phyloP scores from a whole-genome alignment of 2,329 filamentous ascomycete genomes.

The Macroventuria anomochaeta region DNA sequence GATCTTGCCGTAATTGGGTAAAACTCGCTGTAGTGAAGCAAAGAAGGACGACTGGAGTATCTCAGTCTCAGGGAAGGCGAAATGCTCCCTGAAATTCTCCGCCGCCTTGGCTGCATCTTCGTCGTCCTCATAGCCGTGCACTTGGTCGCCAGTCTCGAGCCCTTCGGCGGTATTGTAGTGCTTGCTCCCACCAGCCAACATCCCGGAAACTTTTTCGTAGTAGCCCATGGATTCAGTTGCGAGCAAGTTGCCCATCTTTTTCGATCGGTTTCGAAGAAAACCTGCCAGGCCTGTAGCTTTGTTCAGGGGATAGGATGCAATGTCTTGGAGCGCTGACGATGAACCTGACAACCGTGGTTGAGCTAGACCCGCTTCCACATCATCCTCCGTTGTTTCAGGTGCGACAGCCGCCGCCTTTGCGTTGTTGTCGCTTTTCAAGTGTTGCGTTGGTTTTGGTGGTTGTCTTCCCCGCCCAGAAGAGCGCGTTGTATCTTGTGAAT shows the following conservation, averaged over 20 bases:
- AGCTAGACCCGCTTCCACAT: constrained; percentile 34
- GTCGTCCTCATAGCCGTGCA: constrained; percentile 63
- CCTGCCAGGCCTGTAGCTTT: constrained; percentile 82
- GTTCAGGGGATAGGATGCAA: constrained; percentile 80
- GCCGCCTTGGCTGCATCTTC: constrained; percentile 61
- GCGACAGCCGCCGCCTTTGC: constrained; percentile 4
- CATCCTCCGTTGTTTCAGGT: constrained; percentile 17
- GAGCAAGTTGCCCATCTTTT: constrained; percentile 80
- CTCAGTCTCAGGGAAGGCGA: constrained; percentile 84
- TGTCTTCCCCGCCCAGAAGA: constrained; percentile 35
- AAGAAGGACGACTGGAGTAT: constrained; percentile 89
- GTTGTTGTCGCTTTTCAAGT: constrained; percentile 21
- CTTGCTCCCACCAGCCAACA: constrained; percentile 90
- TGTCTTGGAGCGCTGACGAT: constrained; percentile 63
- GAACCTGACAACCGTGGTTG: constrained; percentile 48
- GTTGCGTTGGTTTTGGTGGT: constrained; percentile 20
- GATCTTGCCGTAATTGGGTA: constrained; percentile 94
- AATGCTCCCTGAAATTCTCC: constrained; percentile 83
- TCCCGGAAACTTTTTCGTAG: constrained; percentile 93
- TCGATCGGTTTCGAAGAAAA: constrained; percentile 79
- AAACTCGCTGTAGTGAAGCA: constrained; percentile 85
- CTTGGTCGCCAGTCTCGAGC: constrained; percentile 67
- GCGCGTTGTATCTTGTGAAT: constrained; percentile 50
- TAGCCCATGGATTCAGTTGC: constrained; percentile 95
- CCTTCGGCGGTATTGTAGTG: constrained; percentile 82